These are phyloP conservation scores for Cercospora sp. DNA, from an alignment of 2,329 filamentous ascomycete species.

Conservation along the genomic window DNA sequence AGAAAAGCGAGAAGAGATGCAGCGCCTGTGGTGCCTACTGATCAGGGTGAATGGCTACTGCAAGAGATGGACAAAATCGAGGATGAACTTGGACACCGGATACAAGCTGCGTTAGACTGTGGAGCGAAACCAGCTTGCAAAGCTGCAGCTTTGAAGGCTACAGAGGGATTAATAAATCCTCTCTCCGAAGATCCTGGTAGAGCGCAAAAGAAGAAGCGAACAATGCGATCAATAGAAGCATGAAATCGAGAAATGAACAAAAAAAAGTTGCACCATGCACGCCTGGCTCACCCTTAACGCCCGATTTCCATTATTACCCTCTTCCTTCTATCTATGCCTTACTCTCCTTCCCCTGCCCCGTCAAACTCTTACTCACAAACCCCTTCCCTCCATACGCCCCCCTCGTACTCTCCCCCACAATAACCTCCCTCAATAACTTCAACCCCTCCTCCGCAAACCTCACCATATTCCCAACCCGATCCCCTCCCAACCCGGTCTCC, in stretches of 20 bases:
- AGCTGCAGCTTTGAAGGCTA: conserved; percentile 46
- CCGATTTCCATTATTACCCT: no score
- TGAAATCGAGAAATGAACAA: background rate
- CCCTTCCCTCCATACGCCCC: conserved; percentile 3
- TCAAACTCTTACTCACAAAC: conserved; percentile 6
- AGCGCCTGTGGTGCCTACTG: background rate
- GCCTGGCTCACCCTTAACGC: no score
- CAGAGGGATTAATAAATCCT: conserved; percentile 33
- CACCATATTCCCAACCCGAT: conserved; percentile 64
- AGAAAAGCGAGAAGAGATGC: background rate
- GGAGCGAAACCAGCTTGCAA: conserved; percentile 17
- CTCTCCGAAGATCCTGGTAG: background rate
- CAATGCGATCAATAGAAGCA: background rate
- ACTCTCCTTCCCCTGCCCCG: background rate
- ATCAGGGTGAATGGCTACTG: conserved; percentile 19
- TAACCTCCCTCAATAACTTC: conserved; percentile 57
- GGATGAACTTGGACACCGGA: conserved; percentile 45
- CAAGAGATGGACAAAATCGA: conserved; percentile 48
- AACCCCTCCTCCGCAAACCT: conserved; percentile 60
- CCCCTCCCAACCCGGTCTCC: conserved; percentile 54
- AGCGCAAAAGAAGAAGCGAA: background rate
- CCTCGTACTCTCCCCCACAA: conserved; percentile 43
- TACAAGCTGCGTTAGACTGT: conserved; percentile 39
- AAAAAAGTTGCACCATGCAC: background rate
- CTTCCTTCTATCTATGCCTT: background rate